These are phyloP conservation scores for Cercospora brassicicola DNA, from an alignment of 2,329 filamentous ascomycete species.

Conservation along the genomic window DNA sequence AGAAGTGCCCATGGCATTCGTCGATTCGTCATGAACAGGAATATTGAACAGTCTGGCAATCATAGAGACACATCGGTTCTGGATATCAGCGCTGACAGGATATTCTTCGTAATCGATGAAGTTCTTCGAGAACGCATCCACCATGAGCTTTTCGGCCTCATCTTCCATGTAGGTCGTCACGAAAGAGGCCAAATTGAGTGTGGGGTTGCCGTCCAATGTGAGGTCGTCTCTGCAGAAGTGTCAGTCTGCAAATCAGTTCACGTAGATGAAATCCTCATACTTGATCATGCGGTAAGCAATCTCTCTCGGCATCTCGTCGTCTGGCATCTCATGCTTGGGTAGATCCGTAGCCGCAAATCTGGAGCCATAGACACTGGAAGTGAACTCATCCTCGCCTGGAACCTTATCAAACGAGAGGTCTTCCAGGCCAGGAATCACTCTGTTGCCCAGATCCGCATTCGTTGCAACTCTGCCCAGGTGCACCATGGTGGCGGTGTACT, in stretches of 20 bases:
- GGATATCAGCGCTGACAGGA: constrained; percentile 56
- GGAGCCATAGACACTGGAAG: constrained; percentile 83
- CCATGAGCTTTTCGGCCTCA: constrained; percentile 93
- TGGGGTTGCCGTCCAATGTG: constrained; percentile 13
- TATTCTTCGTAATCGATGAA: constrained; percentile 63
- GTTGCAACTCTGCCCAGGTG: constrained; percentile 38
- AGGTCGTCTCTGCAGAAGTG: neutral
- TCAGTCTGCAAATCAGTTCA: neutral
- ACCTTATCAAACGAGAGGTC: constrained; percentile 50
- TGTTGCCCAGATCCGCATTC: constrained; percentile 37
- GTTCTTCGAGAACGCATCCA: constrained; percentile 88
- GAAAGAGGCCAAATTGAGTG: constrained; percentile 76
- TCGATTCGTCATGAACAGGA: constrained; percentile 57
- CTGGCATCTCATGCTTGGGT: constrained; percentile 82
- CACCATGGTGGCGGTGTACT: constrained; percentile 38
- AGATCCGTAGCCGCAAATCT: constrained; percentile 78
- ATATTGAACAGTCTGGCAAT: constrained; percentile 87
- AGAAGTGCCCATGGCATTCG: constrained; percentile 77
- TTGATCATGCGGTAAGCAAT: constrained; percentile 97
- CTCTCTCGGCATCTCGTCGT: constrained; percentile 83
- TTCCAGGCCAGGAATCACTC: constrained; percentile 49
- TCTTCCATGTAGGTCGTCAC: constrained; percentile 98
- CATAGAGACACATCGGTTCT: constrained; percentile 76
- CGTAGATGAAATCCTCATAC: constrained; percentile 63
- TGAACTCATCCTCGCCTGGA: constrained; percentile 57